These are phyloP conservation scores for Suillus paluster DNA, from an alignment of 768 basidiomycete species.

Conservation along the genomic window DNA sequence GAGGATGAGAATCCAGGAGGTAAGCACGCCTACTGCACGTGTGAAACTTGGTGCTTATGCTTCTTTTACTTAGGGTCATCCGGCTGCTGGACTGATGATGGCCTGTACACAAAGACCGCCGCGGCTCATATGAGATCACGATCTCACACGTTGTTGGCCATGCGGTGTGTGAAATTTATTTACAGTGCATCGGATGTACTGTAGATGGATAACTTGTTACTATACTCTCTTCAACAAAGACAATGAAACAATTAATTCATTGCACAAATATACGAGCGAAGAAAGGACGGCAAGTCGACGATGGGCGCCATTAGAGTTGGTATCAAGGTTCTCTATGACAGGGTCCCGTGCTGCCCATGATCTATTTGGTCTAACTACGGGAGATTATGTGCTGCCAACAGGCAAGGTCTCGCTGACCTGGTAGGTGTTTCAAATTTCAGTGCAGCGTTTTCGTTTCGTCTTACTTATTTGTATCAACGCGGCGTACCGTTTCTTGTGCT, in stretches of 20 bases:
- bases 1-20: slow-evolving; percentile 55
- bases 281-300: neutral
- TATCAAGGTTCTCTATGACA: neutral
- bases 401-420: neutral
- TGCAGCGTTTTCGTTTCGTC: too few species aligned
- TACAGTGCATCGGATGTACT: neutral
- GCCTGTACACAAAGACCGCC: slow-evolving; percentile 43
- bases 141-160: neutral
- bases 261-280: neutral
- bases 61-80: slow-evolving; percentile 42
- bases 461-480: too few species aligned
- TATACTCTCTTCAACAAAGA: neutral
- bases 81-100: slow-evolving; percentile 62
- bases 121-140: slow-evolving; percentile 10
- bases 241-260: neutral
- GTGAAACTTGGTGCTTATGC: slow-evolving; percentile 5
- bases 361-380: neutral
- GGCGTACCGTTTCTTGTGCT: too few species aligned
- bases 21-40: slow-evolving; percentile 17
- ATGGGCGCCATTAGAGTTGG: neutral
- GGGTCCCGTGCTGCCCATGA: neutral
- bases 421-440: neutral
- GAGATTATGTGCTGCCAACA: neutral
- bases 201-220: too few species aligned
- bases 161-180: neutral